Evolutionary conservation across 78 protist species (phyloP), one percentile per base, ranked within the genome.

Genomic region (Bodo saltans): DNA sequence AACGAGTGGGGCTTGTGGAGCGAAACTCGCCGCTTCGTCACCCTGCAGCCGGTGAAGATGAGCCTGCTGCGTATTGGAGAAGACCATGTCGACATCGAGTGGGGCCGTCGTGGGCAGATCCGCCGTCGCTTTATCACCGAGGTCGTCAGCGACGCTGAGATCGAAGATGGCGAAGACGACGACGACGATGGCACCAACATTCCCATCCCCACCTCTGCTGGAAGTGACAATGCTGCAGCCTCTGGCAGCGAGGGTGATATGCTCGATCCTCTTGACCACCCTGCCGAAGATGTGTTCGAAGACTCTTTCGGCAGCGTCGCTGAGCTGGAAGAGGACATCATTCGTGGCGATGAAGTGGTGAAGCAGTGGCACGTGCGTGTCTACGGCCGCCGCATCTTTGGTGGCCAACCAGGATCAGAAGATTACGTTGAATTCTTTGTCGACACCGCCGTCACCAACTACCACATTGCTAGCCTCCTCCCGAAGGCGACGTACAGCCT

Each of bases 1-100:
- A 67, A 67, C 67, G 81, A 76, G 40, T 76, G 81, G 81, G 81
- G 81, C 40, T 67, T 76, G 27, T 76, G 81, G 81, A 30, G 42
- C 2, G 25, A 76, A 39, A 41, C 30, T 3, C 70, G 42, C 1
- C 34, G 11, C 69, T 4, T 76, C 35, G 34, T 32, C 81, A 76
- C 81, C 34, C 69, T 76, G 11, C 81, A 28, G 3, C 52, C 34
- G 12, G 35, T 76, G 35, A 39, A 27, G 28, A 39, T 67, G 27
- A 17, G 12, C 69, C 25, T 76, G 32, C 11, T 38, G 8, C 34
- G 35, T 29, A 4, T 76, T 35, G 81, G 81, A 11, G 81, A 76
- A 27, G 81, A 76, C 81, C 42, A 42, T 29, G 35, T 39, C 33
- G 53, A 4, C 39, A 3, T 76, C 26, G 35, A 32, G 3, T 76